Percentiles rank a stretch among this genome's conserved stretches.
Conservation (phyloP, 768 basidiomycete species). For the Rhizopogon salebrosus region DNA sequence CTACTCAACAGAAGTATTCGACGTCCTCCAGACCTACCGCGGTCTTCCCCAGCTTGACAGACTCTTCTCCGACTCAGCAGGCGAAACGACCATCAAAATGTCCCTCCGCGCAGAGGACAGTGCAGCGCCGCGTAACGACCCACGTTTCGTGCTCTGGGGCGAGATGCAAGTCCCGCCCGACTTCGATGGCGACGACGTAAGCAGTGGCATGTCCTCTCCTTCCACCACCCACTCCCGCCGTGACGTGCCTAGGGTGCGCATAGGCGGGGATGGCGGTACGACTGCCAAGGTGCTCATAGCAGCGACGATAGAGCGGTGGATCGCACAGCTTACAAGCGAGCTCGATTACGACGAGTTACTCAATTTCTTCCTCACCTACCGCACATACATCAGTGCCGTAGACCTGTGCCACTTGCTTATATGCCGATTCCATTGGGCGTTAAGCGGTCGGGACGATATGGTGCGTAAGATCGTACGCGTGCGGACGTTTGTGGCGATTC, state of each 20-base stretch:
- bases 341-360: slow-evolving; percentile 83
- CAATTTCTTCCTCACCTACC: slow-evolving; percentile 90
- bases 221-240: slow-evolving; percentile 29
- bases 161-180: slow-evolving; percentile 35
- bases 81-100: slow-evolving; percentile 68
- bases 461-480: slow-evolving; percentile 77
- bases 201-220: slow-evolving; percentile 36
- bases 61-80: slow-evolving; percentile 48
- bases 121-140: slow-evolving; percentile 78
- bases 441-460: slow-evolving; percentile 58
- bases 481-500: slow-evolving; percentile 83
- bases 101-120: slow-evolving; percentile 61
- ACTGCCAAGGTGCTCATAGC: slow-evolving; percentile 61
- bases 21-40: slow-evolving; percentile 74
- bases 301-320: slow-evolving; percentile 90
- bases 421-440: slow-evolving; percentile 86
- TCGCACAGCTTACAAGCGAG: slow-evolving; percentile 84
- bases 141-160: slow-evolving; percentile 91
- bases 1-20: slow-evolving; percentile 73
- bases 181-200: slow-evolving; percentile 30
- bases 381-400: slow-evolving; percentile 73
- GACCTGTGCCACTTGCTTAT: slow-evolving; percentile 82
- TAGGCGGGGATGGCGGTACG: slow-evolving; percentile 22
- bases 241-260: slow-evolving; percentile 24
- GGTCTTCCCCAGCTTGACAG: slow-evolving; percentile 72